phyloP scores from a whole-genome alignment of 1,284 basidiomycete species.

The Rhodotorula sp. region DNA sequence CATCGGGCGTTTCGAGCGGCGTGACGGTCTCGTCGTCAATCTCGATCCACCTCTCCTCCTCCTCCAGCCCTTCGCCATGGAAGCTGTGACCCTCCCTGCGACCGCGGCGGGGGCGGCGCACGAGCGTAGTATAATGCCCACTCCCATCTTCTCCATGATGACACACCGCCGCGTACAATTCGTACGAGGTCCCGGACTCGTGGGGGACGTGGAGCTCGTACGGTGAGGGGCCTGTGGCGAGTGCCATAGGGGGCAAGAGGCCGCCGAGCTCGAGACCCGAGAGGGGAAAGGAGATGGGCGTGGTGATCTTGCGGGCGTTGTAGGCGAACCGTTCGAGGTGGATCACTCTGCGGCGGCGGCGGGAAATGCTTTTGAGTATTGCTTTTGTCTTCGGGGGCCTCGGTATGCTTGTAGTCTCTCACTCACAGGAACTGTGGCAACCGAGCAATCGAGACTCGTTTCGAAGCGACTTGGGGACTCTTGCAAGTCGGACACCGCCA shows the following conservation, averaged over 20 bases:
- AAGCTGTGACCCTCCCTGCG: no score
- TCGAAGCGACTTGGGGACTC: conserved; percentile 74
- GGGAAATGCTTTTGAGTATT: no score
- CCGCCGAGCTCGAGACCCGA: conserved; percentile 79
- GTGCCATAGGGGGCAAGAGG: conserved; percentile 69
- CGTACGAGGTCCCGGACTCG: conserved; percentile 47
- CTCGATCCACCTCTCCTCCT: conserved; percentile 24
- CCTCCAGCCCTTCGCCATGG: not conserved
- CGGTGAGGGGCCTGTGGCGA: conserved; percentile 10
- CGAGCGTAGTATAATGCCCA: conserved; percentile 63
- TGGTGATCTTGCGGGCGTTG: conserved; percentile 76
- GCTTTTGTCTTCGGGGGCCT: not conserved
- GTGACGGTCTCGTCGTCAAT: conserved; percentile 37
- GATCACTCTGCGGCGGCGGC: conserved; percentile 66
- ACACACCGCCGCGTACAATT: conserved; percentile 57
- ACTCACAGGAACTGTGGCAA: conserved; percentile 58
- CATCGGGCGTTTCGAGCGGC: not conserved
- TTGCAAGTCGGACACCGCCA: conserved; percentile 95
- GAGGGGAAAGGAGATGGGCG: conserved; percentile 65
- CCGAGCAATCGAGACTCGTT: conserved; percentile 77
- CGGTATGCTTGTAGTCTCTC: not conserved
- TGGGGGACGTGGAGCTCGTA: conserved; percentile 12
- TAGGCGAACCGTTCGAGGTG: conserved; percentile 93
- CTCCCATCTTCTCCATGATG: conserved; percentile 68
- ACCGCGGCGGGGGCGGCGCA: conserved; percentile 8